A percentile compares a stretch with the other conserved stretches of the same genome.
Evolutionary conservation across 805 yeast genomes (phyloP).

Genomic region (Myxozyma neglecta): DNA sequence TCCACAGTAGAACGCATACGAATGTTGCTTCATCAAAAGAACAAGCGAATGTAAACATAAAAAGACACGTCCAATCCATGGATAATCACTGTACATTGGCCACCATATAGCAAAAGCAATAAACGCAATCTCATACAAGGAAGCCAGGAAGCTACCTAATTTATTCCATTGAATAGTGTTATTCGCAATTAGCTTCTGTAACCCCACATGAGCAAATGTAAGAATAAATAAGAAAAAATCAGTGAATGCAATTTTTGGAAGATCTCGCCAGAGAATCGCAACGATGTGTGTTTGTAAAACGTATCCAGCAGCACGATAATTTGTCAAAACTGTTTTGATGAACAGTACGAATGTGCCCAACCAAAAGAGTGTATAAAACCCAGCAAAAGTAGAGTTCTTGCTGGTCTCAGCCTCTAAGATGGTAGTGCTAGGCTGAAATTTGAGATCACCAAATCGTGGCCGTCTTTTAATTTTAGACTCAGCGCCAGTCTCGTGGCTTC

Average conservation of each 20-base stretch:
- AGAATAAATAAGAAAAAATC: constrained; percentile 74
- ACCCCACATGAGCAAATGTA: constrained; percentile 57
- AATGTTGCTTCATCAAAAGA: constrained; percentile 91
- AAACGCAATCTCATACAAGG: constrained; percentile 56
- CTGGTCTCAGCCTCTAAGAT: constrained; percentile 57
- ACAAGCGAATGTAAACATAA: constrained; percentile 82
- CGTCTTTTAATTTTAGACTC: constrained; percentile 35
- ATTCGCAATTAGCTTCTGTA: constrained; percentile 57
- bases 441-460: constrained; percentile 58
- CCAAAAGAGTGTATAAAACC: constrained; percentile 83
- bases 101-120: constrained; percentile 55
- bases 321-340: constrained; percentile 54
- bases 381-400: constrained; percentile 54
- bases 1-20: constrained; percentile 89
- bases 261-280: constrained; percentile 56
- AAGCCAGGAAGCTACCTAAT: constrained; percentile 64
- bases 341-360: constrained; percentile 58
- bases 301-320: constrained; percentile 50
- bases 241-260: constrained; percentile 66
- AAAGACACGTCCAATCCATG: constrained; percentile 91
- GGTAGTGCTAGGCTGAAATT: constrained; percentile 46
- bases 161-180: constrained; percentile 58
- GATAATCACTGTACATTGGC: constrained; percentile 58
- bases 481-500: not conserved
- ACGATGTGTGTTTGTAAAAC: constrained; percentile 56